Evolutionary conservation across 2,329 filamentous ascomycete species (phyloP), one percentile per base, ranked within the genome.

Genomic region (Fusarium algeriense): DNA sequence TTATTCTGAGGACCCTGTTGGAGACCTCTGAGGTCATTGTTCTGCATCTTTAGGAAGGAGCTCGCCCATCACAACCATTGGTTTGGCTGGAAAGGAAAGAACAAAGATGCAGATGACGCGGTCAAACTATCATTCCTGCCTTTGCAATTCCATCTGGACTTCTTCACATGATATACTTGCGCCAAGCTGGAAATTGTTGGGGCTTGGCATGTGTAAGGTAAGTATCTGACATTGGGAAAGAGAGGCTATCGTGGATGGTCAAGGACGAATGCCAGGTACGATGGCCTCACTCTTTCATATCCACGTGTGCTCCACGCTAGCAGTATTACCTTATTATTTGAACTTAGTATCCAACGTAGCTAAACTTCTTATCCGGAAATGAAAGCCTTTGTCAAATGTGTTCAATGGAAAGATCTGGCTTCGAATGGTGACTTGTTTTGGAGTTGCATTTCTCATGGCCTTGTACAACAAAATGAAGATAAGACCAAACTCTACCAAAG

Each of bases 41-140:
- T 23, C 26, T 11, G n/a, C 6, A 23, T 62, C 35, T 28, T 23
- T 52, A 19, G 63, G 64, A 40, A 67, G 44, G 64, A 67, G 38
- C 48, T 8, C 6, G 12, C 2, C 17, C 26, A 23, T 30, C 34
- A 2, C 30, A 6, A 37, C 6, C 34, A n/a, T 19, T 14, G n/a
- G 15, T 26, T 41, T 20, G 23, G 44, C 34, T 34, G 5, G 20
- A n/a, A 19, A 38, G 63, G 63, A 46, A 67, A 35, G 63, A 52
- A 23, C 56, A 41, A 12, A 37, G 34, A 34, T n/a, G 5, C 14
- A 15, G 9, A 23, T 20, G 37, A 41, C 35, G 34, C 34, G 40
- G 8, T 6, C 28, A 26, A 23, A 23, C 23, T 23, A 23, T 23
- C 23, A 23, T 23, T 23, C 23, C 23, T 63, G 12, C 43, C 43